Conservation (phyloP, 768 basidiomycete species). For the Dendrothele bispora region DNA sequence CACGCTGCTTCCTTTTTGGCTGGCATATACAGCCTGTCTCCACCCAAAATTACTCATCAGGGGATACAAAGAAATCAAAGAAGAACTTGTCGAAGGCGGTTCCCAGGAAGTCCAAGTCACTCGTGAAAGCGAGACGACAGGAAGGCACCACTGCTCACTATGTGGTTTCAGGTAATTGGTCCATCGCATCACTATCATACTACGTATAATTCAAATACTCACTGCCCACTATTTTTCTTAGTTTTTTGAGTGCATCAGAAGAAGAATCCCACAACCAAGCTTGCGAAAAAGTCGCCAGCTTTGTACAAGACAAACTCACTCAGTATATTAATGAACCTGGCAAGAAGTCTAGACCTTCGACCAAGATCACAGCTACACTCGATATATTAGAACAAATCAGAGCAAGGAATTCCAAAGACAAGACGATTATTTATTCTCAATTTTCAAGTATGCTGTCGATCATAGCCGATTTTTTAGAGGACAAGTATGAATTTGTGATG, state of each 20-base stretch:
- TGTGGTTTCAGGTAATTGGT: too few relatives aligned
- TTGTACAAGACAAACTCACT: too few relatives aligned
- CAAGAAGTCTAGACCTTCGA: constrained; percentile 69
- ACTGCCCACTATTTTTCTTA: constrained; percentile 51
- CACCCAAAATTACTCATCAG: constrained; percentile 83
- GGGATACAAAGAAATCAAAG: constrained; percentile 69
- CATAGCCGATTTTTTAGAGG: constrained; percentile 79
- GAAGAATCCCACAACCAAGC: constrained; percentile 33
- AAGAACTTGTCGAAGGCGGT: constrained; percentile 81
- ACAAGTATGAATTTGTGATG: constrained; percentile 72
- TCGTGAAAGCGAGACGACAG: neutral
- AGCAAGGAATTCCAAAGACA: constrained; percentile 61
- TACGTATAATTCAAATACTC: constrained; percentile 61
- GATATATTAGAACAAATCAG: constrained; percentile 69
- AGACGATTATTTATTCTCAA: constrained; percentile 97
- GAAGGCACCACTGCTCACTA: too few relatives aligned
- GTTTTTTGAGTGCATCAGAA: neutral
- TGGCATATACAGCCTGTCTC: constrained; percentile 72
- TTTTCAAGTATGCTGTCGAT: constrained; percentile 87
- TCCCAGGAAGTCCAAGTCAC: too few relatives aligned
- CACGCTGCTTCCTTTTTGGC: neutral
- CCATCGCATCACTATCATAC: too few relatives aligned
- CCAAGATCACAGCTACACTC: constrained; percentile 88
- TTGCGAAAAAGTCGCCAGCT: too few relatives aligned
- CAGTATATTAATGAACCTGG: too few relatives aligned